Base-by-base conservation (phyloP, 176 grass and related monocot genomes). In the Oropetium thomaeum region DNA sequence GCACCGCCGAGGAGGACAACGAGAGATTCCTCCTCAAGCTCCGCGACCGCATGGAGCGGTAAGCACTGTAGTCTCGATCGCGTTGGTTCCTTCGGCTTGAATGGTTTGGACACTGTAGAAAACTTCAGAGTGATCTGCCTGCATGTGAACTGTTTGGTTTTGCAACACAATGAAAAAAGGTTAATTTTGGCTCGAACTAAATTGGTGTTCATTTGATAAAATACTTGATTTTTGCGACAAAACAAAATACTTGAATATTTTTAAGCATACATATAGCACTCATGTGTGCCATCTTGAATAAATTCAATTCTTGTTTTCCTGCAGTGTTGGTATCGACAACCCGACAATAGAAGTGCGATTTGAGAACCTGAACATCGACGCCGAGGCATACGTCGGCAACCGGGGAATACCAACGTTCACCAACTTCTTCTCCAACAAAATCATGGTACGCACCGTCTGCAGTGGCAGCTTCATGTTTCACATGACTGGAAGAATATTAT, bases 1-100 rank as follows among this genome's bases (percentile, higher is more conserved):
- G 83, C 62, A 93, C 94, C 12, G 94, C 90, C 20, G 95, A 97
- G 88, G 95, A 97, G 67, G 95, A 97, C 83, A 97, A 93, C 47
- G 91, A 93, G 91, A 71, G 74, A 9, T 93, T 97, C 81, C 95
- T 97, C 11, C 83, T 93, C 26, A 97, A 97, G 90, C 81, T 97
- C 19, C 79, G 88, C 25, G 79, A 93, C 35, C 81, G 95, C 35
- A 97, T 97, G 95, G 88, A 97, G 70, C 65, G 83, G 95, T 97
- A 59, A 77, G 83, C 37, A 11, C 32, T 28, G n/a, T n/a, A n/a
- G n/a, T n/a, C n/a, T n/a, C n/a, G n/a, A n/a, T n/a, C n/a, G n/a
- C n/a, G n/a, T n/a, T n/a, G n/a, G 42, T 54, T 30, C 0, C 0
- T 11, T 16, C n/a, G 17, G 57, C 14, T 4, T 31, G 27, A 48